Evolutionary conservation across 352 stramenopile genomes (phyloP).

Genomic region (Pythium grandisporangium): DNA sequence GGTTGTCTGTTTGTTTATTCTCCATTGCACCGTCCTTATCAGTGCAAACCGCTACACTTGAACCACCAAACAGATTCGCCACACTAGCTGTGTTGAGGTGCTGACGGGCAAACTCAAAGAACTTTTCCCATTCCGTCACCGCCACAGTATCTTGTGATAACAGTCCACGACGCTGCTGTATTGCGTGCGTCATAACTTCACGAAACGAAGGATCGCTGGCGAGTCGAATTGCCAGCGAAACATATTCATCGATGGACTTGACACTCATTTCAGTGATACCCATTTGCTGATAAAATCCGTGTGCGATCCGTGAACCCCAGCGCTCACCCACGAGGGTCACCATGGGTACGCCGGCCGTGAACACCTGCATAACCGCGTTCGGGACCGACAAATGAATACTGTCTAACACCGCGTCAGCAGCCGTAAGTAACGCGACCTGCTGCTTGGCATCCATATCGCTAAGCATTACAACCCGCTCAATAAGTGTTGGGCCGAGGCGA

Average conservation of each 20-base stretch:
- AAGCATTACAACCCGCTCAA: constrained; percentile 41
- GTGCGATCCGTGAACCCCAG: constrained; percentile 55
- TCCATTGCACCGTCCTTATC: no score
- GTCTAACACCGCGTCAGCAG: constrained; percentile 50
- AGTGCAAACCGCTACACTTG: no score
- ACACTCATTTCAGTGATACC: constrained; percentile 40
- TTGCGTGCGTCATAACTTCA: constrained; percentile 24
- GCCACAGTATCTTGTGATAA: constrained; percentile 34
- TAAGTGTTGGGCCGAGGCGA: constrained; percentile 9
- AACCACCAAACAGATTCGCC: background rate
- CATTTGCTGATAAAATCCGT: constrained; percentile 62
- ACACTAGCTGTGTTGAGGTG: background rate
- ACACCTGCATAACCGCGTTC: constrained; percentile 40
- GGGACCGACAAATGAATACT: constrained; percentile 44
- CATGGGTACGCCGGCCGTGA: constrained; percentile 46
- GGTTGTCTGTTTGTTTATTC: no score
- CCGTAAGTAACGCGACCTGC: constrained; percentile 31
- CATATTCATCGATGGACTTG: constrained; percentile 36
- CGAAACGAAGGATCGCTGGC: constrained; percentile 37
- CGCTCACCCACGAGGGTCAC: constrained; percentile 49
- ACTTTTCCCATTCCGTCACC: constrained; percentile 62
- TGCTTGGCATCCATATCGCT: constrained; percentile 48
- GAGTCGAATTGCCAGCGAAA: constrained; percentile 34
- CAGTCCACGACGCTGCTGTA: constrained; percentile 22
- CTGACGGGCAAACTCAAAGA: constrained; percentile 51